Evolutionary conservation across 768 basidiomycete genomes (phyloP), one percentile per base, ranked within the genome.

Genomic region (Boletus insuetus): DNA sequence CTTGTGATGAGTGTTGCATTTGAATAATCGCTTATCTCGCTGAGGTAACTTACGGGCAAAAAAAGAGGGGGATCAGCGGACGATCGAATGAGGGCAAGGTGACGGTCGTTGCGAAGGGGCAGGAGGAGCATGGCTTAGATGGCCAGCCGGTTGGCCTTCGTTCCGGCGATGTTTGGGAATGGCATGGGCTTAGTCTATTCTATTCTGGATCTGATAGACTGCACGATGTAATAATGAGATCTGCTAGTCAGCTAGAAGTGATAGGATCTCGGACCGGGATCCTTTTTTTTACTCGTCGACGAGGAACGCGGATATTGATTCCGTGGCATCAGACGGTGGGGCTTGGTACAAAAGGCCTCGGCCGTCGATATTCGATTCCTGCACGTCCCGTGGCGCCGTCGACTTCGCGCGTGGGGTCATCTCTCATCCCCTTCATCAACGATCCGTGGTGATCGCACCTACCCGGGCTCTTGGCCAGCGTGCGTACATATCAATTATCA

Each of bases 241-340:
- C 45, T 41, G 34, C 37, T 41, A 22, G 24, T n/a, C 20, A 24
- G 46, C 38, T 20, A 20, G 29, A 20, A 22, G 46, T 24, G 19
- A 32, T 11, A 17, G 31, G 17, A 22, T 46, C 34, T 51, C n/a
- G n/a, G n/a, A n/a, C n/a, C n/a, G n/a, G 9, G 26, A 6, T 29
- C 34, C 38, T 16, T 32, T 49, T 49, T 32, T 37, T 7, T 40
- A 1, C 24, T 29, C 38, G 37, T 39, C 37, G 19, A 35, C 63
- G 63, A 61, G 49, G 50, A 61, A 57, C 49, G 31, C 59, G 63
- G 63, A 63, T 6, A 50, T 57, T 34, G 49, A 26, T 47, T 40
- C 22, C 22, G 22, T 22, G n/a, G 22, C 22, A 24, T 24, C 24
- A 24, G 3, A 3, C 17, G 16, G 37, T 16, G 37, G 13, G 17